These are phyloP conservation scores for Phytophthora aleatoria DNA, from an alignment of 352 stramenopile genomes.

Conservation along the genomic window DNA sequence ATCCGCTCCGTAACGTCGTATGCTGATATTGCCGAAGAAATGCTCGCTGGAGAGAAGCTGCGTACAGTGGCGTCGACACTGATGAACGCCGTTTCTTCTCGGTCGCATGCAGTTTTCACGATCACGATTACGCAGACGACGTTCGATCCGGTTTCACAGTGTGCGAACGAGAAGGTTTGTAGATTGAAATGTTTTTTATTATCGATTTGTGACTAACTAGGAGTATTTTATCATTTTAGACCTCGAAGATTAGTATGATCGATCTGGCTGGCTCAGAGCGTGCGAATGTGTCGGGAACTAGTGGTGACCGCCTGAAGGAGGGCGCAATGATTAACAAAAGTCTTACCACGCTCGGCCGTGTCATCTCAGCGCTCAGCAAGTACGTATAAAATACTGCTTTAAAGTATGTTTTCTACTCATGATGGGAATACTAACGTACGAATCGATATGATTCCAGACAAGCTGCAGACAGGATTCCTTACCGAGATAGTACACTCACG, in stretches of 20 bases:
- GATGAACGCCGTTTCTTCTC: conserved; percentile 96
- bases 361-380: conserved; percentile 89
- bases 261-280: conserved; percentile 85
- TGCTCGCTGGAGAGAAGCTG: conserved; percentile 93
- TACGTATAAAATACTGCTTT: conserved; percentile 17
- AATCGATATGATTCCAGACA: conserved; percentile 31
- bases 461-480: conserved; percentile 70
- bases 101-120: conserved; percentile 97
- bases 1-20: conserved; percentile 74
- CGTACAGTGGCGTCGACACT: conserved; percentile 94
- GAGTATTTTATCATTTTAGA: conserved; percentile 34
- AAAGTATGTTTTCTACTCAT: background rate
- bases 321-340: conserved; percentile 94
- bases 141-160: conserved; percentile 63
- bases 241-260: conserved; percentile 88
- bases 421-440: background rate
- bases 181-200: background rate
- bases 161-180: conserved; percentile 66
- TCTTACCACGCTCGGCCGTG: conserved; percentile 86
- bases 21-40: conserved; percentile 78
- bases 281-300: conserved; percentile 80
- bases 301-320: conserved; percentile 90
- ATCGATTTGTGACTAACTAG: background rate
- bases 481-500: conserved; percentile 86
- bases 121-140: conserved; percentile 91